These are phyloP conservation scores for Polytrichum commune DNA, from an alignment of 225 moss, liverwort and hornwort species.

Conservation along the genomic window DNA sequence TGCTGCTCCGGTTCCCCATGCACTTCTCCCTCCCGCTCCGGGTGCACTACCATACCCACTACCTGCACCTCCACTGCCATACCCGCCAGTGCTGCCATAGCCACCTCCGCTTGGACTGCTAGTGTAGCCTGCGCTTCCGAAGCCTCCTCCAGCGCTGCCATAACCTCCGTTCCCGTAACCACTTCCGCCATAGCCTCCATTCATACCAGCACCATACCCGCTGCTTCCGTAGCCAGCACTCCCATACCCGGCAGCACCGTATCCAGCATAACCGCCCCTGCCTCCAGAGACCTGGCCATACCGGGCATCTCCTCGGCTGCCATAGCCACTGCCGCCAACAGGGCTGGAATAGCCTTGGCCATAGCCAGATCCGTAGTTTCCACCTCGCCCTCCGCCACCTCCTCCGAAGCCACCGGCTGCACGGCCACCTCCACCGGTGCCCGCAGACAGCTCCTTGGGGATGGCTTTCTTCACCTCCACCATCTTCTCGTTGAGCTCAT, in stretches of 20 bases:
- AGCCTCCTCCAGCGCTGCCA: slow-evolving; percentile 68
- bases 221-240: slow-evolving; percentile 79
- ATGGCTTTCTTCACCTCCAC: slow-evolving; percentile 82
- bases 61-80: slow-evolving; percentile 72
- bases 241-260: slow-evolving; percentile 63
- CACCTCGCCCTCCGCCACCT: slow-evolving; percentile 38
- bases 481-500: slow-evolving; percentile 85
- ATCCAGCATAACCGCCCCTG: slow-evolving; percentile 69
- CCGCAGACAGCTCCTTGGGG: slow-evolving; percentile 65
- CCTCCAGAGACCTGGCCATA: slow-evolving; percentile 76
- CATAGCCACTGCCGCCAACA: slow-evolving; percentile 82
- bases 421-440: slow-evolving; percentile 42
- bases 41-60: slow-evolving; percentile 71
- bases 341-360: slow-evolving; percentile 86
- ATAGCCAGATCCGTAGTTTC: slow-evolving; percentile 74
- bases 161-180: slow-evolving; percentile 85
- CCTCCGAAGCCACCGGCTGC: slow-evolving; percentile 63
- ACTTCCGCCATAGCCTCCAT: slow-evolving; percentile 88
- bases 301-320: slow-evolving; percentile 80
- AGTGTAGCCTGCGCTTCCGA: slow-evolving; percentile 79
- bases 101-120: slow-evolving; percentile 71
- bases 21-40: slow-evolving; percentile 59
- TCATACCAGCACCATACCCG: slow-evolving; percentile 82
- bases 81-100: slow-evolving; percentile 68
- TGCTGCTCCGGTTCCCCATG: slow-evolving; percentile 88